Conservation (phyloP, 768 basidiomycete species). For the Dacryopinax primogenitus region DNA sequence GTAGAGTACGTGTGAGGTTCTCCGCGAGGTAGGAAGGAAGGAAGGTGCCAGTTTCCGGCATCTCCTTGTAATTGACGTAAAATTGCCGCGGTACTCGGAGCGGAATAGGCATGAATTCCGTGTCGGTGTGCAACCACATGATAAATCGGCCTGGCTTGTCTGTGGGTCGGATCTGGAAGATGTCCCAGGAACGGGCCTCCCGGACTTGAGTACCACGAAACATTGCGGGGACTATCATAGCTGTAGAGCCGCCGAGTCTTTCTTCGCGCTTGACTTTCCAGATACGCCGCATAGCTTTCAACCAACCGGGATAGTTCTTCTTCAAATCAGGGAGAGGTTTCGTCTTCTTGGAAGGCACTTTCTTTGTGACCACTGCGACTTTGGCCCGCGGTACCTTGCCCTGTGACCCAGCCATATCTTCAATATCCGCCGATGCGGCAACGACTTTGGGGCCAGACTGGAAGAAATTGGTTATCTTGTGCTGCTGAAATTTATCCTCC, state of each 20-base stretch:
- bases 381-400: conserved; percentile 23
- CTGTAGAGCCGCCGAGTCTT: conserved; percentile 30
- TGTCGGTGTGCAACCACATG: conserved; percentile 76
- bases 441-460: conserved; percentile 23
- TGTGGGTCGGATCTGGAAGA: conserved; percentile 77
- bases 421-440: conserved; percentile 41
- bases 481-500: conserved; percentile 95
- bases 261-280: conserved; percentile 57
- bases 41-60: conserved; percentile 54
- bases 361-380: conserved; percentile 43
- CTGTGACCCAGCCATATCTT: conserved; percentile 36
- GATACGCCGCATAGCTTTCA: conserved; percentile 57
- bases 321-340: conserved; percentile 49
- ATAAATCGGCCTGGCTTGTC: conserved; percentile 67
- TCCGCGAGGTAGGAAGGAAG: conserved; percentile 56
- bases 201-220: conserved; percentile 50
- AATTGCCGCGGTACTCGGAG: conserved; percentile 84
- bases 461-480: conserved; percentile 95
- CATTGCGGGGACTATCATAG: conserved; percentile 50
- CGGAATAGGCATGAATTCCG: conserved; percentile 62
- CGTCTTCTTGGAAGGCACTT: conserved; percentile 30
- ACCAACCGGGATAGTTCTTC: conserved; percentile 59
- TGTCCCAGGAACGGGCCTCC: conserved; percentile 56
- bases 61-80: conserved; percentile 75
- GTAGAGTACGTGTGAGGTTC: conserved; percentile 63